Conservation (phyloP, 169 alveolate genomes). For the Plasmodium ovale region DNA sequence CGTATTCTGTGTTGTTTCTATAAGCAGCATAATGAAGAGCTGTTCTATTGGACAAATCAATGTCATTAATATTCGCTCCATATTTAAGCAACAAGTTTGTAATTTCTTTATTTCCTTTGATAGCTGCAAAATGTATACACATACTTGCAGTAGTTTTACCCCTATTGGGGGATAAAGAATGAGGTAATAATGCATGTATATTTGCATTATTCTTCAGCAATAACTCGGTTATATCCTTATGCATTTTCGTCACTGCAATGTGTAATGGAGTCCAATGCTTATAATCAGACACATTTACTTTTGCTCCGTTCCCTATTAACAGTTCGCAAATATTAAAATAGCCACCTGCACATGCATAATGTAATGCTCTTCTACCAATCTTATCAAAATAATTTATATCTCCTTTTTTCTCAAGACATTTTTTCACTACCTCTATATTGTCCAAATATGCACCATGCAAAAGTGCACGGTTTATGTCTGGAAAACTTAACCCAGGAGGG, state of each 20-base stretch:
- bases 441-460: slow-evolving; percentile 88
- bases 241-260: slow-evolving; percentile 89
- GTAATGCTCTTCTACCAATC: slow-evolving; percentile 90
- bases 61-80: slow-evolving; percentile 86
- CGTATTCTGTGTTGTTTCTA: slow-evolving; percentile 84
- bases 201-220: slow-evolving; percentile 85
- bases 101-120: slow-evolving; percentile 86
- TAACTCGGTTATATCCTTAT: slow-evolving; percentile 85
- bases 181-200: slow-evolving; percentile 83
- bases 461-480: slow-evolving; percentile 78
- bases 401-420: slow-evolving; percentile 79
- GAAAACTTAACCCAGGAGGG: slow-evolving; percentile 61
- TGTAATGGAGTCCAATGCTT: slow-evolving; percentile 91
- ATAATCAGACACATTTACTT: slow-evolving; percentile 86
- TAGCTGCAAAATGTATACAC: slow-evolving; percentile 91
- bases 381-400: slow-evolving; percentile 85
- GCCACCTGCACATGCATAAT: slow-evolving; percentile 90
- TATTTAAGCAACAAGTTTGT: slow-evolving; percentile 81
- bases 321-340: slow-evolving; percentile 82
- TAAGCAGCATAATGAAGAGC: slow-evolving; percentile 89
- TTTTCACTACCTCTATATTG: slow-evolving; percentile 80
- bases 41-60: slow-evolving; percentile 87
- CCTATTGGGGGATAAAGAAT: slow-evolving; percentile 90
- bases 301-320: slow-evolving; percentile 81
- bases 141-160: slow-evolving; percentile 85